phyloP scores from a whole-genome alignment of 2,329 filamentous ascomycete species.

The Epicoccum sorghinum region DNA sequence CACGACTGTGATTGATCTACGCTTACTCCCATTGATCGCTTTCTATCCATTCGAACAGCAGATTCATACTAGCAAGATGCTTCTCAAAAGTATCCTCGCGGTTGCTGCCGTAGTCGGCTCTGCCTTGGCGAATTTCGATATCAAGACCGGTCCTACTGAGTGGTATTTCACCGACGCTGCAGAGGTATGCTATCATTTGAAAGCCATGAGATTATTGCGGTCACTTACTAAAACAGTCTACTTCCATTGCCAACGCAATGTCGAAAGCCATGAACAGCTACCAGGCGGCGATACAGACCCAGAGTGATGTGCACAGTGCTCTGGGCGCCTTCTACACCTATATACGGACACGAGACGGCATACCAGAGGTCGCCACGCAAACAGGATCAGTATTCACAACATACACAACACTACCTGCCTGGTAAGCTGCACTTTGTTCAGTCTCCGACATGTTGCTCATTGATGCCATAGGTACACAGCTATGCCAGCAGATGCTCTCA shows the following conservation, averaged over 20 bases:
- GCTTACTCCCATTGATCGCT: background rate
- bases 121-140: slow-evolving; percentile 9
- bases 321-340: slow-evolving; percentile 14
- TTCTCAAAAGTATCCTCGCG: background rate
- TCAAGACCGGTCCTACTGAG: slow-evolving; percentile 5
- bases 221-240: background rate
- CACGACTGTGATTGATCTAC: background rate
- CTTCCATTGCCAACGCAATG: slow-evolving; percentile 8
- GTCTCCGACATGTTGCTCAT: background rate
- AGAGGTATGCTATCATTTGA: background rate
- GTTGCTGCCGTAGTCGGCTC: slow-evolving; percentile 1
- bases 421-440: background rate
- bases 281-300: background rate
- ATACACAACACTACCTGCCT: slow-evolving; percentile 10
- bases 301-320: slow-evolving; percentile 6
- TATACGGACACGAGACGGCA: slow-evolving; percentile 13
- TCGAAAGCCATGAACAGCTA: slow-evolving; percentile 10
- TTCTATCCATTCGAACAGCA: background rate
- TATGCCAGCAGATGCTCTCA: slow-evolving; percentile 11
- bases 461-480: slow-evolving; percentile 4
- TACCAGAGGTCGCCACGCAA: slow-evolving; percentile 8
- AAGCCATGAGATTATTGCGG: background rate
- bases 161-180: slow-evolving; percentile 9
- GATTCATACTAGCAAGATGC: background rate
- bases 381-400: slow-evolving; percentile 7